phyloP scores from a whole-genome alignment of 176 grass and related monocot genomes.

The Oryza coarctata region DNA sequence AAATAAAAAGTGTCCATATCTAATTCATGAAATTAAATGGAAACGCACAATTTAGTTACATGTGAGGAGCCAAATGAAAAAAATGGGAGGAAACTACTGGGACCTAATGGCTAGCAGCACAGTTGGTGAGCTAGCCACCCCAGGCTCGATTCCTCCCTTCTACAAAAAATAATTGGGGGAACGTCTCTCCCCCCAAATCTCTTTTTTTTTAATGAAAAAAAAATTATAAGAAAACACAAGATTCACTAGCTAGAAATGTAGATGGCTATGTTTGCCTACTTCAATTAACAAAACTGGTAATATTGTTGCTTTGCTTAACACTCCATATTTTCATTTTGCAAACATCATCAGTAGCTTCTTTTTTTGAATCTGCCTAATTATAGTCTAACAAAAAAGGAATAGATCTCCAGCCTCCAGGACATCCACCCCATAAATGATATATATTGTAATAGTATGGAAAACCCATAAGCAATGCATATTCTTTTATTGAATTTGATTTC shows the following conservation, averaged over 20 bases:
- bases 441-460: not conserved
- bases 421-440: not conserved
- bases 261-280: not conserved
- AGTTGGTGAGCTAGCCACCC: no score
- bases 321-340: not conserved
- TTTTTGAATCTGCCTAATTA: not conserved
- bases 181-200: no score
- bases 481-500: constrained; percentile 17
- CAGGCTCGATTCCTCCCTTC: no score
- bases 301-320: not conserved
- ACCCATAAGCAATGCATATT: not conserved
- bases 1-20: constrained; percentile 96
- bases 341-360: not conserved
- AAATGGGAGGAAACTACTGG: no score
- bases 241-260: constrained; percentile 21
- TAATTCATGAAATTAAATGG: constrained; percentile 46
- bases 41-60: constrained; percentile 29
- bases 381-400: not conserved
- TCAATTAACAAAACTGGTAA: constrained; percentile 18
- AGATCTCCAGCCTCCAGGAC: not conserved
- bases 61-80: constrained; percentile 26
- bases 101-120: no score
- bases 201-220: no score
- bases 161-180: no score
- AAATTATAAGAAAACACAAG: constrained; percentile 9